Evolutionary conservation across 495 filamentous ascomycete genomes (phyloP).

Genomic region (Trichodelitschia bisporula): DNA sequence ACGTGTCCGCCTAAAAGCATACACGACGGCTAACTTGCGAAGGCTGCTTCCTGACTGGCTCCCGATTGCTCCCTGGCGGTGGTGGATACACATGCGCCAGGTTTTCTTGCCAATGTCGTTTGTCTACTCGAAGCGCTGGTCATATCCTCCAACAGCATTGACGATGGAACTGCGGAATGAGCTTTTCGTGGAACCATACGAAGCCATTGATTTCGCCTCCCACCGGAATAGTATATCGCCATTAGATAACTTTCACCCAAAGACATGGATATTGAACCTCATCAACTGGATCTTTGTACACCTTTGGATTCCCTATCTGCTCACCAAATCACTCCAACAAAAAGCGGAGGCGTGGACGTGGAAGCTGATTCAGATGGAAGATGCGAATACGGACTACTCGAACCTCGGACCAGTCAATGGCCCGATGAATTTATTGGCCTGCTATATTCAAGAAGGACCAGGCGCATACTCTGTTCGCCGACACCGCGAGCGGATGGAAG

Average conservation of each 20-base stretch:
- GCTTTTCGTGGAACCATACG: constrained; percentile 59
- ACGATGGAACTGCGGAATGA: constrained; percentile 55
- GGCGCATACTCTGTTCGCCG: constrained; percentile 48
- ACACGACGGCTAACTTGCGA: neutral
- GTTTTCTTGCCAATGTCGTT: constrained; percentile 87
- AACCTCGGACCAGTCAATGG: constrained; percentile 74
- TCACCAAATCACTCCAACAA: constrained; percentile 27
- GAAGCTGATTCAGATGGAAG: constrained; percentile 65
- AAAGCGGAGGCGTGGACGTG: constrained; percentile 53
- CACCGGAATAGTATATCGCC: constrained; percentile 65
- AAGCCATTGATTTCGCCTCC: constrained; percentile 44
- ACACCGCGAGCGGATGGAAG: constrained; percentile 57
- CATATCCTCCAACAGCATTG: constrained; percentile 42
- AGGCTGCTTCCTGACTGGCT: constrained; percentile 85
- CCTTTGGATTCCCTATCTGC: constrained; percentile 51
- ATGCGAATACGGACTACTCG: constrained; percentile 72
- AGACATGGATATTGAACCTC: constrained; percentile 53
- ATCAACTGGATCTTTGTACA: constrained; percentile 55
- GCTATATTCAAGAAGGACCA: constrained; percentile 64
- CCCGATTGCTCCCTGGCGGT: constrained; percentile 82
- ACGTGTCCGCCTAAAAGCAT: too few relatives aligned
- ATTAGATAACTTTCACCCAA: constrained; percentile 79
- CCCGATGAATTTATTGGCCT: constrained; percentile 64
- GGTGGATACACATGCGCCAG: constrained; percentile 95
- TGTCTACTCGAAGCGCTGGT: constrained; percentile 58